Evolutionary conservation across 1,284 basidiomycete species (phyloP).

Genomic region (Coriolopsis trogii): DNA sequence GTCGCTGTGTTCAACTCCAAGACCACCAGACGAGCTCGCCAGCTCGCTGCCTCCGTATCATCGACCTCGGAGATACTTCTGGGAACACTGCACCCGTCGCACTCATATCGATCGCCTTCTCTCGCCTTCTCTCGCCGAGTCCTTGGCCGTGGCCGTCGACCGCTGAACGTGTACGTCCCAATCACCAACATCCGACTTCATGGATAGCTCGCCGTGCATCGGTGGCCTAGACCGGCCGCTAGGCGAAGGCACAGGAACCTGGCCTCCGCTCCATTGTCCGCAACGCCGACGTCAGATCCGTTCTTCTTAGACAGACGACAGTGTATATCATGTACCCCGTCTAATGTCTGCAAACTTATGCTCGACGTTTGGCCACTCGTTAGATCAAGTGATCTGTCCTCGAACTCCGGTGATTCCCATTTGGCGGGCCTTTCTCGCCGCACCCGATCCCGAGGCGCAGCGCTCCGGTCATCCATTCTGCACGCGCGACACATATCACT

Average conservation of each 20-base stretch:
- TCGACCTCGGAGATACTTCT: constrained; percentile 7
- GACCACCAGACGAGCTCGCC: not conserved
- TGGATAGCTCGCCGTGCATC: not conserved
- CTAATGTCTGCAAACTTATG: not conserved
- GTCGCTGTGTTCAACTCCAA: not conserved
- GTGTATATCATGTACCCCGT: not conserved
- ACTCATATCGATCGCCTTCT: constrained; percentile 9
- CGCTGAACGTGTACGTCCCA: not conserved
- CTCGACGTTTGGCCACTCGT: not conserved
- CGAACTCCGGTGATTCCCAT: not conserved
- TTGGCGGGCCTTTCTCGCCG: not conserved
- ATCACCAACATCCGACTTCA: not conserved
- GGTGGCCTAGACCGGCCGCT: constrained; percentile 9
- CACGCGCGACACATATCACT: too few relatives aligned
- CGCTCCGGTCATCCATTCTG: too few relatives aligned
- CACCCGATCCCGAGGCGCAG: not conserved
- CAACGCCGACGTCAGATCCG: constrained; percentile 8
- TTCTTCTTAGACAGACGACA: constrained; percentile 19
- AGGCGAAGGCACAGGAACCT: constrained; percentile 16
- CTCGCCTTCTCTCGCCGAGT: constrained; percentile 5
- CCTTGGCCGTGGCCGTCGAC: not conserved
- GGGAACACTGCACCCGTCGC: constrained; percentile 1
- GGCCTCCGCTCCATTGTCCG: not conserved
- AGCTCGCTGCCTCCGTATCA: not conserved
- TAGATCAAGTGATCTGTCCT: not conserved